A percentile compares a stretch with the other conserved stretches of the same genome.
These are phyloP conservation scores for Pythium rhizo-oryzae DNA, from an alignment of 352 stramenopile genomes.

Conservation along the genomic window DNA sequence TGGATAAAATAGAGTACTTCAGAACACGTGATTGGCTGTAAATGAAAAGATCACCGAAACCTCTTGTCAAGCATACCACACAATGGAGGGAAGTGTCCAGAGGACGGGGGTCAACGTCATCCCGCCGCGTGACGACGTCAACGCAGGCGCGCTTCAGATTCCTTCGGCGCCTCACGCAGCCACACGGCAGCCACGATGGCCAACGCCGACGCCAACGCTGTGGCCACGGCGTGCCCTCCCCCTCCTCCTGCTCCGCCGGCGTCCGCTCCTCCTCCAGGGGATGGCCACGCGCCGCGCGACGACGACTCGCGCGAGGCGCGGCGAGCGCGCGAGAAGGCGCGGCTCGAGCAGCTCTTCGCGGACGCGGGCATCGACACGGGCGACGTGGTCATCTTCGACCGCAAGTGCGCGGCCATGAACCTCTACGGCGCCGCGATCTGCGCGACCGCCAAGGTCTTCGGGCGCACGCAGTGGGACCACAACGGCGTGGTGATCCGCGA, in stretches of 20 bases:
- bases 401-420: conserved; percentile 72
- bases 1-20: neutral
- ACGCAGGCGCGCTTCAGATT: neutral
- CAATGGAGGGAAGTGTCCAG: neutral
- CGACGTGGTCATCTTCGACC: conserved; percentile 85
- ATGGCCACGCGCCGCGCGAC: too few relatives aligned
- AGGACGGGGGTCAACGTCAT: neutral
- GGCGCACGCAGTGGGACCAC: conserved; percentile 84
- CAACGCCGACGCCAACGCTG: too few relatives aligned
- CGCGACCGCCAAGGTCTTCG: conserved; percentile 79
- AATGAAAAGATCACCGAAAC: conserved; percentile 2
- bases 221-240: too few relatives aligned
- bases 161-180: too few relatives aligned
- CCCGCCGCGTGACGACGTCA: neutral
- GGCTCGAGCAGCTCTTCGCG: conserved; percentile 40
- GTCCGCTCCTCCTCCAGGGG: too few relatives aligned
- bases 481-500: conserved; percentile 80
- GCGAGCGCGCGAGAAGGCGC: conserved; percentile 18
- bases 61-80: neutral
- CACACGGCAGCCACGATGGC: too few relatives aligned
- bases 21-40: neutral
- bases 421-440: conserved; percentile 82
- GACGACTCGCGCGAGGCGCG: neutral
- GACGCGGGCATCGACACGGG: conserved; percentile 70
- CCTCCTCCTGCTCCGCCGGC: too few relatives aligned